A percentile compares a stretch with the other conserved stretches of the same genome.
Evolutionary conservation across 2,329 filamentous ascomycete genomes (phyloP).

Genomic region (Pestalotiopsis sp.): DNA sequence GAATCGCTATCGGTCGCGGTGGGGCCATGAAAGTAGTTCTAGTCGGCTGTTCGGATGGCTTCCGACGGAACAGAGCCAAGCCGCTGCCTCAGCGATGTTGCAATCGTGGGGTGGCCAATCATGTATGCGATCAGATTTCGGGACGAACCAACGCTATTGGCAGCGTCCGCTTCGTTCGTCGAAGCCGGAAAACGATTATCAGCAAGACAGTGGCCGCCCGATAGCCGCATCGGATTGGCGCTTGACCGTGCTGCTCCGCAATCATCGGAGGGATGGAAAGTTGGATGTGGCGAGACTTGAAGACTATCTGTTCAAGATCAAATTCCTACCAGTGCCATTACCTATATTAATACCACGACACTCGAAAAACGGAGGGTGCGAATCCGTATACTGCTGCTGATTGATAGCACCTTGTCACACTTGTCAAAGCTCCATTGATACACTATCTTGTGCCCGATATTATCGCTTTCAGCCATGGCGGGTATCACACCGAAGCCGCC

Average conservation of each 20-base stretch:
- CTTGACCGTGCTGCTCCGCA: not conserved
- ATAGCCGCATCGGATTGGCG: not conserved
- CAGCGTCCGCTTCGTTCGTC: not conserved
- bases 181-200: not conserved
- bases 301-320: not conserved
- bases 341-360: not conserved
- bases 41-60: not conserved
- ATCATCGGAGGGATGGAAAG: not conserved
- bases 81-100: not conserved
- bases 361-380: not conserved
- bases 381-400: not conserved
- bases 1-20: not conserved
- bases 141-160: not conserved
- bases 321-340: not conserved
- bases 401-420: not conserved
- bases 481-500: slow-evolving; percentile 7
- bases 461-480: not conserved
- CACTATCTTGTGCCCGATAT: not conserved
- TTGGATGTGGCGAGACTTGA: not conserved
- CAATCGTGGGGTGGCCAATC: not conserved
- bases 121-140: not conserved
- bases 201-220: not conserved
- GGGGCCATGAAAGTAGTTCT: not conserved
- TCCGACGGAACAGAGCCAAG: not conserved
- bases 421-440: not conserved